Conservation (phyloP, 148 eudicot species). For the Persicaria maculosa region DNA sequence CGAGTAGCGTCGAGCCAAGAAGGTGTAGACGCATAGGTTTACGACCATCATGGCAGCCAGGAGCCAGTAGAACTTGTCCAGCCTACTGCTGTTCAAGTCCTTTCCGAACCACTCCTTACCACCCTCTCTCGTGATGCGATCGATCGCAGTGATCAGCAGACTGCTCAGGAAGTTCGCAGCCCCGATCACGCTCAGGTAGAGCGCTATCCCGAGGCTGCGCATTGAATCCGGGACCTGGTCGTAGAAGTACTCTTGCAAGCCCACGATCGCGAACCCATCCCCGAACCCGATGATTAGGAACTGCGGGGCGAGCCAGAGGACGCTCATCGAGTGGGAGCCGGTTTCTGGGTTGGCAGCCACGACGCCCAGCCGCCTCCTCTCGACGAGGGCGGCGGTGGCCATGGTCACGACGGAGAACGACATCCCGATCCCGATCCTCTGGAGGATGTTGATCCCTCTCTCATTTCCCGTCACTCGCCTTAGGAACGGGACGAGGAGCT, state of each 20-base stretch:
- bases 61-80: constrained; percentile 32
- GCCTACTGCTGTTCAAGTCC: constrained; percentile 33
- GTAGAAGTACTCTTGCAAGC: constrained; percentile 66
- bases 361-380: constrained; percentile 36
- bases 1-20: constrained; percentile 34
- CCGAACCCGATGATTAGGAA: constrained; percentile 49
- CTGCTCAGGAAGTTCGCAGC: constrained; percentile 55
- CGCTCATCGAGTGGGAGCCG: constrained; percentile 43
- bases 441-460: constrained; percentile 53
- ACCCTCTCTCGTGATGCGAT: constrained; percentile 27
- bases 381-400: constrained; percentile 53
- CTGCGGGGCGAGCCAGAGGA: constrained; percentile 65
- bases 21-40: constrained; percentile 27
- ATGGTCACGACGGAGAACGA: constrained; percentile 31
- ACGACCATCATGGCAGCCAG: constrained; percentile 21
- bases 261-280: constrained; percentile 57
- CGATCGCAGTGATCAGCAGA: constrained; percentile 38
- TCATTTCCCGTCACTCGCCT: constrained; percentile 37
- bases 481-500: constrained; percentile 40
- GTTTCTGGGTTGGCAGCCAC: constrained; percentile 26
- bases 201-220: constrained; percentile 61
- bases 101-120: constrained; percentile 58
- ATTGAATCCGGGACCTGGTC: constrained; percentile 74
- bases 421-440: constrained; percentile 72
- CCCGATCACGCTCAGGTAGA: constrained; percentile 64